A percentile compares a stretch with the other conserved stretches of the same genome.
Conservation (phyloP, 129 eudicot genomes). For the Artemisia annua region DNA sequence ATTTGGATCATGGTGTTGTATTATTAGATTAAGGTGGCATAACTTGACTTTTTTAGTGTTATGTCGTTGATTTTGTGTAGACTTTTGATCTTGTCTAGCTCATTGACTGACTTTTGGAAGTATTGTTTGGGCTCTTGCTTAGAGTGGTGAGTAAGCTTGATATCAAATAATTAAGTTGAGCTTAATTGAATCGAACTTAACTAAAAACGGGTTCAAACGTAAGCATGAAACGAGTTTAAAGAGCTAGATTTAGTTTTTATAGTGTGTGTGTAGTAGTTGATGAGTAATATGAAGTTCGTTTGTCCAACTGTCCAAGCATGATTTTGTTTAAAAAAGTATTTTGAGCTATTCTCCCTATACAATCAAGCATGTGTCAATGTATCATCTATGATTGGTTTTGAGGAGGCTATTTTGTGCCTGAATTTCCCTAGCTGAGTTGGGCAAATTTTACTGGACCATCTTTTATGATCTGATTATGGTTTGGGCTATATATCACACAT, state of each 20-base stretch:
- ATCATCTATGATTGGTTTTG: too few relatives aligned
- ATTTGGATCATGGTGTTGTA: constrained; percentile 8
- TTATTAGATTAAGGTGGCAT: constrained; percentile 13
- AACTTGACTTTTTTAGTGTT: constrained; percentile 12
- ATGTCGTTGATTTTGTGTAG: neutral
- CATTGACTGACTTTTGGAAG: neutral
- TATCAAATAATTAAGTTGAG: neutral
- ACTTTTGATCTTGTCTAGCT: neutral
- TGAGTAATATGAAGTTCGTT: too few relatives aligned
- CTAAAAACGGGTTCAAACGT: too few relatives aligned
- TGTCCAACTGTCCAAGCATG: too few relatives aligned
- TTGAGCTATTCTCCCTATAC: too few relatives aligned
- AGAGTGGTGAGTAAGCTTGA: neutral
- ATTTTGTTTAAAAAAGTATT: too few relatives aligned
- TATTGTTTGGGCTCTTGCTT: constrained; percentile 2
- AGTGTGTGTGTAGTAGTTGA: too few relatives aligned
- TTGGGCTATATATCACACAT: neutral
- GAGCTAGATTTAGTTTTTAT: too few relatives aligned
- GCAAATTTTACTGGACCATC: neutral
- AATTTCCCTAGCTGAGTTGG: neutral
- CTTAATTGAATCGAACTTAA: neutral
- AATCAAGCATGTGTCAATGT: too few relatives aligned
- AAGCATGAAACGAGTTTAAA: too few relatives aligned
- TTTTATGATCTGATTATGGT: neutral
- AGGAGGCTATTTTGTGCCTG: too few relatives aligned